Conservation (phyloP, 176 grass and related monocot species). For the Paspalum notatum region DNA sequence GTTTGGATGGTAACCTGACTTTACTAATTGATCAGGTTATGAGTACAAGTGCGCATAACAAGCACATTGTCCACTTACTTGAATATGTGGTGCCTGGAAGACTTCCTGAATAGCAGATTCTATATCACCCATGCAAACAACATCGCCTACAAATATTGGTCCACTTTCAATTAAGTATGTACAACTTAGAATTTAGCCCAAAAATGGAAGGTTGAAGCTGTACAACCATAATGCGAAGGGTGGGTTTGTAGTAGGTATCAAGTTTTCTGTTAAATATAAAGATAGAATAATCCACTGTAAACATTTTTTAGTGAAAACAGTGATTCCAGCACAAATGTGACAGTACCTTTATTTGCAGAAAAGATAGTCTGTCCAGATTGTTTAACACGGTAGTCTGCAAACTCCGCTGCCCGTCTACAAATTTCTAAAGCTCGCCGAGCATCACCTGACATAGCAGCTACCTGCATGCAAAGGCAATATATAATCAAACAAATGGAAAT, state of each 20-base stretch:
- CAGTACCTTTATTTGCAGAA: slow-evolving; percentile 44
- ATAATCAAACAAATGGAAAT: slow-evolving; percentile 22
- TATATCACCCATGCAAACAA: slow-evolving; percentile 87
- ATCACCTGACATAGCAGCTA: slow-evolving; percentile 99
- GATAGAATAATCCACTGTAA: slow-evolving; percentile 26
- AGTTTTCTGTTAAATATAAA: slow-evolving; percentile 13
- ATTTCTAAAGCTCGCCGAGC: slow-evolving; percentile 94
- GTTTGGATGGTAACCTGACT: slow-evolving; percentile 19
- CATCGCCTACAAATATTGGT: slow-evolving; percentile 55
- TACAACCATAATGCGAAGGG: slow-evolving; percentile 5
- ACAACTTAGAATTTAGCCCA: not conserved
- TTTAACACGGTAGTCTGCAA: slow-evolving; percentile 84
- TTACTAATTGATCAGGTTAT: slow-evolving; percentile 16
- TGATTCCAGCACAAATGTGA: slow-evolving; percentile 21
- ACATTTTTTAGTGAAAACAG: slow-evolving; percentile 2
- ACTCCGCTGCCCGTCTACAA: slow-evolving; percentile 84
- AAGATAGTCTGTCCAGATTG: slow-evolving; percentile 37
- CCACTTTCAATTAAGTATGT: slow-evolving; percentile 20
- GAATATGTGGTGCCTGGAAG: slow-evolving; percentile 98
- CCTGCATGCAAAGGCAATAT: slow-evolving; percentile 52
- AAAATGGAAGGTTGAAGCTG: slow-evolving; percentile 9
- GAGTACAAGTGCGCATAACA: not conserved
- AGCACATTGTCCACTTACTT: slow-evolving; percentile 57
- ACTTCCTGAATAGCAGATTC: slow-evolving; percentile 91
- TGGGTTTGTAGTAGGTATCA: not conserved